Base-by-base conservation (phyloP, 106 monocot genomes). In the Acorus gramineus region DNA sequence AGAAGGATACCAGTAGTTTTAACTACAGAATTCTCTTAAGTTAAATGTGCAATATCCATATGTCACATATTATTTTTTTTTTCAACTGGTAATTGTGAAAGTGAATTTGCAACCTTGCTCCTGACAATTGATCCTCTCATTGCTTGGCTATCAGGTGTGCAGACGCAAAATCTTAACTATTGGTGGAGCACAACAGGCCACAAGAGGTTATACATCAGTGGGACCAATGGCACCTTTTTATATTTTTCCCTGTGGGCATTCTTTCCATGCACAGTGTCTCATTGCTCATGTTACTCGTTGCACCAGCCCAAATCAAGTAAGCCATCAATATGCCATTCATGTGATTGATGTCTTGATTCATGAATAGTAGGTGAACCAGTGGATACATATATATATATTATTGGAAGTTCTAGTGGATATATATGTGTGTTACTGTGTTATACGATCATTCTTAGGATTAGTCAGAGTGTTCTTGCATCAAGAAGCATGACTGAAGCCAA, bases 171-270 rank as follows among this genome's bases (percentile, higher is more conserved):
- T 98, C 71, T 78, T 98, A 73, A 77, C 80, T 44, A 13, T 71
- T 61, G 85, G 92, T 65, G 88, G 78, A 12, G 62, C 74, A 56
- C 77, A 82, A 62, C 68, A 56, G 12, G 13, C 84, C 56, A 70
- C 76, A 68, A 83, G 81, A 72, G 81, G 98, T 56, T 95, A 90
- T 66, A 62, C 71, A 52, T 61, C 84, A 51, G 54, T 69, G 60
- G 87, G 88, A 46, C 72, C 66, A 71, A 79, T 89, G 79, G 75
- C 98, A 0, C 98, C 98, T 4, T 88, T 98, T 61, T 92, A 92
- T 78, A 79, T 98, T 49, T 98, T 98, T 49, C 98, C 98, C 55
- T 98, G 98, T 69, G 79, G 85, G n/a, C 98, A 98, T 71, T 74
- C 92, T 14, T 98, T 98, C 55, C 98, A 98, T 81, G 76, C 88